phyloP scores from a whole-genome alignment of 2,329 filamentous ascomycete genomes.

The Sclerotinia trifoliorum region DNA sequence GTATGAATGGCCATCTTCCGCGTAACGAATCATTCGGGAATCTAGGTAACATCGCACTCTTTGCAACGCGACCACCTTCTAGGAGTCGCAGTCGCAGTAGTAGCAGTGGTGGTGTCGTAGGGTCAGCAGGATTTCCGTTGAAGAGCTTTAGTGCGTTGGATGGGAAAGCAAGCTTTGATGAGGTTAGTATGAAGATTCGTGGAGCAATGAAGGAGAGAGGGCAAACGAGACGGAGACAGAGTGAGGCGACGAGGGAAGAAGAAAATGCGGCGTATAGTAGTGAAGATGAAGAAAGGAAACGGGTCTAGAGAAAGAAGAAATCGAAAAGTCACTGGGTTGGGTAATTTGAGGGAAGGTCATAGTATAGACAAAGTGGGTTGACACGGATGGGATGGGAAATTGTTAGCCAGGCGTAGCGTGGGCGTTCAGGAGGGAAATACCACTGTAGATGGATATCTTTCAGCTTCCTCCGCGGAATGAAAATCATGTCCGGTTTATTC shows the following conservation, averaged over 20 bases:
- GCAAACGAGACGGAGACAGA: slow-evolving; percentile 50
- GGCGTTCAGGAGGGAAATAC: slow-evolving; percentile 18
- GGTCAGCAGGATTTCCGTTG: slow-evolving; percentile 62
- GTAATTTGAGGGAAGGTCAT: not conserved
- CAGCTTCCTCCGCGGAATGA: not conserved
- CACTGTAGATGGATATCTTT: slow-evolving; percentile 12
- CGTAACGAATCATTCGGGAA: slow-evolving; percentile 94
- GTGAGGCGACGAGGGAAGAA: slow-evolving; percentile 43
- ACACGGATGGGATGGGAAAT: slow-evolving; percentile 5
- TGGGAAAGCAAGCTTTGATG: slow-evolving; percentile 70
- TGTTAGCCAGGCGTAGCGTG: slow-evolving; percentile 16
- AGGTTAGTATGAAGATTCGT: slow-evolving; percentile 80
- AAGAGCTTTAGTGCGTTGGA: slow-evolving; percentile 69
- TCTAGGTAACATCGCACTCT: slow-evolving; percentile 82
- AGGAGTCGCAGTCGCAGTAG: slow-evolving; percentile 70
- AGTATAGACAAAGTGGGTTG: not conserved
- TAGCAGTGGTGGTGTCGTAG: slow-evolving; percentile 62
- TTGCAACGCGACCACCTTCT: slow-evolving; percentile 83
- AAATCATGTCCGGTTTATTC: not conserved
- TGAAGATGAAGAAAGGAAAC: slow-evolving; percentile 33
- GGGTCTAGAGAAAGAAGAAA: slow-evolving; percentile 26
- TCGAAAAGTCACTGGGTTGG: not conserved
- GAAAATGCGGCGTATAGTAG: slow-evolving; percentile 45
- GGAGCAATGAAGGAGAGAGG: slow-evolving; percentile 81
- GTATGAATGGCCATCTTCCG: slow-evolving; percentile 50